Evolutionary conservation across 202 grass and related monocot genomes (phyloP), one percentile per base, ranked within the genome.

Genomic region (Bolboschoenoplectus hybrid): DNA sequence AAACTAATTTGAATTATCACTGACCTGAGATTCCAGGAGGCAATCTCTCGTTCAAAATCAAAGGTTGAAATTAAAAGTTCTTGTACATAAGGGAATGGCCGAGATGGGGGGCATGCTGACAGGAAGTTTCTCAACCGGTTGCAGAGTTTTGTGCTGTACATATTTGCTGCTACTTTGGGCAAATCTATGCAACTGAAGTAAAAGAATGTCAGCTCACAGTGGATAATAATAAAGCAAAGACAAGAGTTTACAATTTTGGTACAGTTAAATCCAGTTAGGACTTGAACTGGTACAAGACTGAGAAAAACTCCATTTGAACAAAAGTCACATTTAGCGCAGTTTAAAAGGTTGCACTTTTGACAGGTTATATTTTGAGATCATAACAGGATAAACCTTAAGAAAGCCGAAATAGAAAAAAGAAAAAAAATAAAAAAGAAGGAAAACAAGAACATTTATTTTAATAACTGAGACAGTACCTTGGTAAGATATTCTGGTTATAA

Each of bases 401-500:
- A 26, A 26, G 26, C 26, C 0, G 26, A 26, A 26, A 26, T 26
- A 26, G 26, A 26, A 26, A 26, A 26, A 26, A 26, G 26, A 7
- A 43, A 16, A 16, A 69, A 69, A 9, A 11, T 43, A 1, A 14
- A 70, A 45, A 45, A 70, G 7, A 19, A 38, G 63, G 8, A 66
- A 17, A 2, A 26, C 20, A 80, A 87, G n/a, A 85, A 0, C 4
- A 82, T 65, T 76, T 61, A 89, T 70, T 88, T 67, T 13, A 38
- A 26, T 26, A 43, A 84, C 66, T 40, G 12, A 58, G 57, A 75
- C 58, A 60, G 51, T 89, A 95, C 96, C 96, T 95, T 80, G 96
- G 96, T 85, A 98, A 91, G 91, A 98, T 86, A 85, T 98, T 92
- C 80, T 98, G 91, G 84, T 92, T 92, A 88, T 98, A 93, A 86